Conservation (phyloP, 176 grass and related monocot species). For the Raddia distichophylla region DNA sequence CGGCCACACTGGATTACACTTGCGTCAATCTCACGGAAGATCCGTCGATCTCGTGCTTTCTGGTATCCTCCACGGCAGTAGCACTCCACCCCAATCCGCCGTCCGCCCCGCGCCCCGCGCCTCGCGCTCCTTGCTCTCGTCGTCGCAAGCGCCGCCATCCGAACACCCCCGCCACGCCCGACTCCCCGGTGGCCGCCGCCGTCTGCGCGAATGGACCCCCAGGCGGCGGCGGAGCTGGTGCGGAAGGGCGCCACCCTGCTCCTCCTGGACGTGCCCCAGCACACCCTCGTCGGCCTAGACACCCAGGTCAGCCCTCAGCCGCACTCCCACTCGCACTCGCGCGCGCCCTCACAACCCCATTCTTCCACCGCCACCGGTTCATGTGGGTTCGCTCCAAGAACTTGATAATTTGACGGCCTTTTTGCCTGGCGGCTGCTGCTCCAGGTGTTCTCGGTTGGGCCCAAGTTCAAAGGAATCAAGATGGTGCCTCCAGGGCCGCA, state of each 20-base stretch:
- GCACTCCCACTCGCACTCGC: too few relatives aligned
- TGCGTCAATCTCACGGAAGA: too few relatives aligned
- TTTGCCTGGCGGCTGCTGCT: not conserved
- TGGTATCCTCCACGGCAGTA: too few relatives aligned
- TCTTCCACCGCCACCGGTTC: too few relatives aligned
- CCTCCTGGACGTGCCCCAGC: conserved; percentile 80
- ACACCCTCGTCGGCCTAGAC: conserved; percentile 76
- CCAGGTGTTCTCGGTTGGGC: conserved; percentile 77
- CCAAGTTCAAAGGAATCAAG: conserved; percentile 88
- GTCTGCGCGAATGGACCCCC: conserved; percentile 53
- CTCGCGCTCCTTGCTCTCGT: too few relatives aligned
- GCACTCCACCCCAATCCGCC: too few relatives aligned
- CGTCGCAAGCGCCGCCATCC: too few relatives aligned
- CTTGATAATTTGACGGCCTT: not conserved
- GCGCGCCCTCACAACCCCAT: not conserved
- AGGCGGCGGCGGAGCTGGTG: conserved; percentile 68
- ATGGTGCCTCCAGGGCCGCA: conserved; percentile 83
- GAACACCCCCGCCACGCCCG: too few relatives aligned
- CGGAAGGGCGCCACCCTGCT: conserved; percentile 74
- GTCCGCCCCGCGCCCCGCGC: too few relatives aligned
- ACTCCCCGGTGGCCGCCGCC: too few relatives aligned
- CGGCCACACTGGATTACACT: too few relatives aligned
- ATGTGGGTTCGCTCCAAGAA: not conserved
- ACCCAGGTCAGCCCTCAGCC: conserved; percentile 56
- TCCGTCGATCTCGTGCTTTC: too few relatives aligned